Conservation (phyloP, 805 yeast genomes). For the Candida ficus region DNA sequence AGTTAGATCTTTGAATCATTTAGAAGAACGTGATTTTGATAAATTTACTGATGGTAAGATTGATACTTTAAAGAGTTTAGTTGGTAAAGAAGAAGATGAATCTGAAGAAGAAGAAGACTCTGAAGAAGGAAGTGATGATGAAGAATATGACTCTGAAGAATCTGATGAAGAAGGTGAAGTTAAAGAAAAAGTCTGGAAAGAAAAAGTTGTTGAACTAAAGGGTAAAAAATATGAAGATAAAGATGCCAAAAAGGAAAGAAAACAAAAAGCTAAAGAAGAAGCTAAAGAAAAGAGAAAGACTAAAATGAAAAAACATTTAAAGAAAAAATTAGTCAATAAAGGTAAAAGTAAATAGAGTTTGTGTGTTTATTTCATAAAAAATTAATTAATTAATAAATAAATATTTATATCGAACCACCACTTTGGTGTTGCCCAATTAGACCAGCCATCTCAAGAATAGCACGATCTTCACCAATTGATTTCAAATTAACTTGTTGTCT, state of each 20-base stretch:
- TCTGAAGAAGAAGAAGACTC: slow-evolving; percentile 23
- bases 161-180: slow-evolving; percentile 30
- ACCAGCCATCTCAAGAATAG: slow-evolving; percentile 81
- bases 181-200: slow-evolving; percentile 39
- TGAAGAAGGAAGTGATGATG: slow-evolving; percentile 22
- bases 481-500: slow-evolving; percentile 65
- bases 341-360: slow-evolving; percentile 31
- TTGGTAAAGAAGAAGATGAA: slow-evolving; percentile 30
- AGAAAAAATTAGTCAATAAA: slow-evolving; percentile 68
- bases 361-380: not conserved
- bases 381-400: not conserved
- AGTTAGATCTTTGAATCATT: slow-evolving; percentile 72
- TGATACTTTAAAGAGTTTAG: slow-evolving; percentile 65
- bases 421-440: slow-evolving; percentile 43
- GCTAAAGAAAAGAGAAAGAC: slow-evolving; percentile 74
- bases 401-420: slow-evolving; percentile 42
- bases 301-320: slow-evolving; percentile 77
- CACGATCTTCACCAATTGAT: slow-evolving; percentile 73
- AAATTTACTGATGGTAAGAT: slow-evolving; percentile 77
- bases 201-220: slow-evolving; percentile 35
- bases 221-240: slow-evolving; percentile 81
- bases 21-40: slow-evolving; percentile 86
- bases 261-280: slow-evolving; percentile 70
- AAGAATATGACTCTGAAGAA: slow-evolving; percentile 26
- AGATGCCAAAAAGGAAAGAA: slow-evolving; percentile 69